Evolutionary conservation across 257 asterid genomes (phyloP), one percentile per base, ranked within the genome.

Genomic region (Ligustrum vulgare): DNA sequence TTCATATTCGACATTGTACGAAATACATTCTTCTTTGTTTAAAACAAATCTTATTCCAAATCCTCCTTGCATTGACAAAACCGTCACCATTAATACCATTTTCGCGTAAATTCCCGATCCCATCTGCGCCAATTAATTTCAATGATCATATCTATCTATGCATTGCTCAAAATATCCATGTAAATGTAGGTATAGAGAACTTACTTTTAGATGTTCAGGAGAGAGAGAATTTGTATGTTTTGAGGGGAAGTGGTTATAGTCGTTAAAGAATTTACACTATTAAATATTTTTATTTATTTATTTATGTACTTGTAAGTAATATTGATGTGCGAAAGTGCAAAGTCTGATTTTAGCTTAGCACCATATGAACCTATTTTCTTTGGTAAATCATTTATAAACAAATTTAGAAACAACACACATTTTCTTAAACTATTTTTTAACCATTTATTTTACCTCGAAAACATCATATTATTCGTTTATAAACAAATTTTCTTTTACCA

Each of bases 11-110:
- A 90, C 87, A 39, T 87, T 85, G 49, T 90, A 93, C 5, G 98
- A 85, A 63, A 91, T 74, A 41, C 98, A 93, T 74, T 93, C 98
- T 67, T 88, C 93, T 79, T 82, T 87, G 34, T 91, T 93, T 45
- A 93, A 86, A 75, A 86, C 91, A 58, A 93, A 91, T 84, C 98
- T 86, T 67, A 93, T 90, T 77, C 93, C 97, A 6, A 75, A 67
- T 25, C 76, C 84, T 56, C 80, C 86, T 81, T 62, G 69, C 23
- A 71, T 70, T 77, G 74, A 74, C 3, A 67, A 32, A 22, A 49
- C 0, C 20, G 65, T 12, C 15, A 31, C 66, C 49, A 63, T 43
- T 37, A 34, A 64, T 25, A 72, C 69, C 73, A 32, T 49, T 23
- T 22, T 60, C 67, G 35, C 67, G 7, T 60, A 20, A 45, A 28